phyloP scores from a whole-genome alignment of 495 filamentous ascomycete genomes.

The Clohesyomyces aquaticus region DNA sequence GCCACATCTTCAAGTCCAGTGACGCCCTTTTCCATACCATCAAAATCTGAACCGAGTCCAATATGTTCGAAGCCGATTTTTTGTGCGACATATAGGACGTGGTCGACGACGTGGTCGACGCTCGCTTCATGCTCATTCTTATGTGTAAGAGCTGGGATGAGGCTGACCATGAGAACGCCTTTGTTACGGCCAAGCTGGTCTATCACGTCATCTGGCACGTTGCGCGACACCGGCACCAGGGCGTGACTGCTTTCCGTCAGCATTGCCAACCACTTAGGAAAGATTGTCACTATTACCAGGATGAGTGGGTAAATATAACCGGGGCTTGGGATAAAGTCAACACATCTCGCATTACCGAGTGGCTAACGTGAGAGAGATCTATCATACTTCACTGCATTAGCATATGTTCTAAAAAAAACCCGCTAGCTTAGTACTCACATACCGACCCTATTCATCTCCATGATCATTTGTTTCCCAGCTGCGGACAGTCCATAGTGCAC shows the following conservation, averaged over 20 bases:
- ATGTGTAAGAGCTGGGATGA: slow-evolving; percentile 17
- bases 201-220: slow-evolving; percentile 62
- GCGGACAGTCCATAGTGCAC: slow-evolving; percentile 13
- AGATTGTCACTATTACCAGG: slow-evolving; percentile 13
- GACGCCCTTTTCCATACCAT: slow-evolving; percentile 57
- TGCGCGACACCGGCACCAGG: slow-evolving; percentile 45
- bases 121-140: background rate
- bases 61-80: slow-evolving; percentile 64
- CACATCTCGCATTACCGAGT: slow-evolving; percentile 61
- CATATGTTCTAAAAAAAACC: background rate
- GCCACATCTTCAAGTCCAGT: slow-evolving; percentile 54
- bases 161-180: slow-evolving; percentile 33
- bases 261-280: background rate
- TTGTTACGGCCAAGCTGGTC: slow-evolving; percentile 22
- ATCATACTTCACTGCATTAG: slow-evolving; percentile 14
- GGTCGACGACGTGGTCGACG: slow-evolving; percentile 48
- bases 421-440: slow-evolving; percentile 11
- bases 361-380: slow-evolving; percentile 48
- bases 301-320: slow-evolving; percentile 33
- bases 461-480: slow-evolving; percentile 15
- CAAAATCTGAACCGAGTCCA: slow-evolving; percentile 67
- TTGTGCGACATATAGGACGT: slow-evolving; percentile 61
- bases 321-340: slow-evolving; percentile 39
- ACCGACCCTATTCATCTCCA: slow-evolving; percentile 35
- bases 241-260: slow-evolving; percentile 1